Evolutionary conservation across 140 eudicot species (phyloP).

Genomic region (Cichorium intybus): DNA sequence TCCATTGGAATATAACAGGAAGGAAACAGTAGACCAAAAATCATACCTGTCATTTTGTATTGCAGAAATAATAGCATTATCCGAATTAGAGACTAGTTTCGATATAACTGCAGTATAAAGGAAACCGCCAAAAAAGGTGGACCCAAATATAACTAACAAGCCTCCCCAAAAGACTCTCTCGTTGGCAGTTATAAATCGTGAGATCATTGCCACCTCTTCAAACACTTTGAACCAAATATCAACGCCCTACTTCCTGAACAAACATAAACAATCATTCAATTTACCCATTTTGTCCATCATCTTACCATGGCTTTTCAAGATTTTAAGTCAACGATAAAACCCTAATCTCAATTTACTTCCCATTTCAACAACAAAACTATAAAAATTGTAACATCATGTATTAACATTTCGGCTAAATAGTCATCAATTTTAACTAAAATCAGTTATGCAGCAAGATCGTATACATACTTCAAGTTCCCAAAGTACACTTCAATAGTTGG

Average conservation of each 20-base stretch:
- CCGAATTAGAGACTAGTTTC: conserved; percentile 36
- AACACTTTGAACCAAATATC: background rate
- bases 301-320: too few relatives aligned
- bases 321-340: too few relatives aligned
- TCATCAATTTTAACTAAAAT: too few relatives aligned
- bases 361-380: too few relatives aligned
- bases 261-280: background rate
- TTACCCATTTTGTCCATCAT: too few relatives aligned
- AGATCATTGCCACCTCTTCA: conserved; percentile 11
- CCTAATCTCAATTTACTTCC: too few relatives aligned
- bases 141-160: conserved; percentile 34
- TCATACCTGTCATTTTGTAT: conserved; percentile 40
- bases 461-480: too few relatives aligned
- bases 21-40: background rate
- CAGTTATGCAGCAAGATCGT: too few relatives aligned
- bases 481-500: too few relatives aligned
- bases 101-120: conserved; percentile 39
- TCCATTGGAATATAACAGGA: background rate
- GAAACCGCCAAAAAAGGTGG: conserved; percentile 28
- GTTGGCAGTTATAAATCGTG: conserved; percentile 18
- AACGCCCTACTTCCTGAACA: background rate
- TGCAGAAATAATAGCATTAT: conserved; percentile 27
- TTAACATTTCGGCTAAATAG: too few relatives aligned
- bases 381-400: too few relatives aligned
- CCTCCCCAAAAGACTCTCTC: conserved; percentile 39